A percentile compares a stretch with the other conserved stretches of the same genome.
phyloP scores from a whole-genome alignment of 768 basidiomycete species.

The Pleurotus tuoliensis region DNA sequence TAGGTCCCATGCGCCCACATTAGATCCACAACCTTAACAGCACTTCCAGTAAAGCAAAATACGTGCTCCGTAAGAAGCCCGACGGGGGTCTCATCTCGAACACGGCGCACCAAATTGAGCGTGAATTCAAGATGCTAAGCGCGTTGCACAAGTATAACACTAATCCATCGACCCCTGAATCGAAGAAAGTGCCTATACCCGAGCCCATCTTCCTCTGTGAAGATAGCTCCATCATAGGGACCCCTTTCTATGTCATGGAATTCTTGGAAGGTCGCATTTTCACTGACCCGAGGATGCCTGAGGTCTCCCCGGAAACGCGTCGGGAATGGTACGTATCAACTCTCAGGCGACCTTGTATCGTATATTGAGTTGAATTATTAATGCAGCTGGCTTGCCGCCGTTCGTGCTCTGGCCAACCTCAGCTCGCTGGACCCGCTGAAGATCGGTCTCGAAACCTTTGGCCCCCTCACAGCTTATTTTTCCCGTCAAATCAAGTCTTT shows the following conservation, averaged over 20 bases:
- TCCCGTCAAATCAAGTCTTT: constrained; percentile 91
- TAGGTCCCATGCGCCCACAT: constrained; percentile 26
- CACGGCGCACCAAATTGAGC: constrained; percentile 94
- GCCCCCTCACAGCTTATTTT: constrained; percentile 78
- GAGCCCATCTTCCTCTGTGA: constrained; percentile 81
- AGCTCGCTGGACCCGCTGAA: constrained; percentile 58
- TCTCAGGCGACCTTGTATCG: too few species aligned
- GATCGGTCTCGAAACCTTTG: constrained; percentile 70
- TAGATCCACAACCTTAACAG: not conserved
- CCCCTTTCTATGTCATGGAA: constrained; percentile 96
- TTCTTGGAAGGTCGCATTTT: constrained; percentile 94
- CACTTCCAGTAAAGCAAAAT: constrained; percentile 46
- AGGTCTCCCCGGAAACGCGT: constrained; percentile 57
- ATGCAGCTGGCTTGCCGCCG: constrained; percentile 75
- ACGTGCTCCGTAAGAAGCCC: constrained; percentile 92
- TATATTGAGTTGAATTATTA: too few species aligned
- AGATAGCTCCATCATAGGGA: constrained; percentile 74
- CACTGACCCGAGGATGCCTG: constrained; percentile 75
- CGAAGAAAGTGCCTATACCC: constrained; percentile 75
- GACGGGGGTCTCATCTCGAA: constrained; percentile 80
- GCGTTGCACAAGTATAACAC: constrained; percentile 77
- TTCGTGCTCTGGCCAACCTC: constrained; percentile 66
- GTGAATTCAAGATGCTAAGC: constrained; percentile 80
- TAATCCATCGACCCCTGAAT: constrained; percentile 42
- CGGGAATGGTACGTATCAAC: constrained; percentile 58